phyloP scores from a whole-genome alignment of 2,329 filamentous ascomycete species.

The Sporothrix brasiliensis region DNA sequence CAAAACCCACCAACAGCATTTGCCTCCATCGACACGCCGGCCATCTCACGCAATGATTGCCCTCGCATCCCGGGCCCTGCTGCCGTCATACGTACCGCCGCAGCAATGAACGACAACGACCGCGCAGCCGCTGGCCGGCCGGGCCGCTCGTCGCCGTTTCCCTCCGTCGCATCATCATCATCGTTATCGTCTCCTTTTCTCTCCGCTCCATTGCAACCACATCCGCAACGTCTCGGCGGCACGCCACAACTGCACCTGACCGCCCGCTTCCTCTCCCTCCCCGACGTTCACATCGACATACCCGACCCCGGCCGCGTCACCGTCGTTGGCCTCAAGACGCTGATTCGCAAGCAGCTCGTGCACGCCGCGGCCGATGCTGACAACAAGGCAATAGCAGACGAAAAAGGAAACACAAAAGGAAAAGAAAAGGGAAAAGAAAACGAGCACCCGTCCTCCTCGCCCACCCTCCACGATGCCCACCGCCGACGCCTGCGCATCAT shows the following conservation, averaged over 20 bases:
- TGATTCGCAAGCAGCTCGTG: constrained; percentile 71
- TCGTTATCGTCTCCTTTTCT: constrained; percentile 9
- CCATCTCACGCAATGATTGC: constrained; percentile 14
- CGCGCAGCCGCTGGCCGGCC: constrained; percentile 12
- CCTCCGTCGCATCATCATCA: not conserved
- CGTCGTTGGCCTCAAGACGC: constrained; percentile 76
- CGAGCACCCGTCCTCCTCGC: not conserved
- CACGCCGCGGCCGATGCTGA: constrained; percentile 41
- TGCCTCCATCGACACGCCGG: not conserved
- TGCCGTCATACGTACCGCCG: not conserved
- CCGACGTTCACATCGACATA: constrained; percentile 81
- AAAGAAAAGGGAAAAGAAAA: constrained; percentile 14
- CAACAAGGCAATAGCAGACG: constrained; percentile 44
- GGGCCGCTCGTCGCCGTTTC: constrained; percentile 1
- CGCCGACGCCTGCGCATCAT: constrained; percentile 82
- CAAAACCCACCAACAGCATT: not conserved
- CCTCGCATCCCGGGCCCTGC: not conserved
- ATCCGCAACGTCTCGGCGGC: not conserved
- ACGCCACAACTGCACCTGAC: constrained; percentile 67
- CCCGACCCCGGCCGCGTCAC: constrained; percentile 68
- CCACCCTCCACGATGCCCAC: constrained; percentile 40
- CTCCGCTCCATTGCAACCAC: not conserved
- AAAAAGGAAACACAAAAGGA: constrained; percentile 15
- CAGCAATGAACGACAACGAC: constrained; percentile 14
- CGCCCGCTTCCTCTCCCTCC: constrained; percentile 85